A percentile compares a stretch with the other conserved stretches of the same genome.
Conservation (phyloP, 495 filamentous ascomycete species). For the Penicillium coffeae region DNA sequence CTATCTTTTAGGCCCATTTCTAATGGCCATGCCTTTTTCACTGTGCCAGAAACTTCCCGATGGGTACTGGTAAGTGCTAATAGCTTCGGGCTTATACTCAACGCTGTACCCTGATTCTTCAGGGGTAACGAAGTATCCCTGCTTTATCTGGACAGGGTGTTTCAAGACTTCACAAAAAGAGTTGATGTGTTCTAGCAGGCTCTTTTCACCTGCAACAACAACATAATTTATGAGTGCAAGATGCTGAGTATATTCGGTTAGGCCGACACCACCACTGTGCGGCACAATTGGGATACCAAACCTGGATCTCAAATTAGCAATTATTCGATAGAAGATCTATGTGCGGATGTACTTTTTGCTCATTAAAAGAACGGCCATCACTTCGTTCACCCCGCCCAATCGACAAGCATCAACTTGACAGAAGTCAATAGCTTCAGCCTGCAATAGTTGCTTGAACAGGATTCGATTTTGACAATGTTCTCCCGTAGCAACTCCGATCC, state of each 20-base stretch:
- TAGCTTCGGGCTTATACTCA: constrained; percentile 2
- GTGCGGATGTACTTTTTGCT: constrained; percentile 53
- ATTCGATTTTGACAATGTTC: constrained; percentile 83
- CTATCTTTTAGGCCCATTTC: too few species aligned
- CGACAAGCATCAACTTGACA: constrained; percentile 79
- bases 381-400: constrained; percentile 76
- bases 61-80: constrained; percentile 7
- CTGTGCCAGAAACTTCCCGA: constrained; percentile 9
- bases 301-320: neutral
- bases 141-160: constrained; percentile 62
- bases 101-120: constrained; percentile 58
- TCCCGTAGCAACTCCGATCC: constrained; percentile 71
- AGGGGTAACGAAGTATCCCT: constrained; percentile 72
- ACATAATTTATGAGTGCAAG: constrained; percentile 79
- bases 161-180: constrained; percentile 77
- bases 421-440: constrained; percentile 63
- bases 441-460: constrained; percentile 74
- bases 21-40: too few species aligned
- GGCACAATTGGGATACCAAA: constrained; percentile 70
- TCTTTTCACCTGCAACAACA: constrained; percentile 62
- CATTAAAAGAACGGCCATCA: constrained; percentile 70
- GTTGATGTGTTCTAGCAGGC: constrained; percentile 75
- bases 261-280: constrained; percentile 69
- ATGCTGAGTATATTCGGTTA: constrained; percentile 79
- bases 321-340: neutral